Evolutionary conservation across 352 stramenopile genomes (phyloP), one percentile per base, ranked within the genome.

Genomic region (Phytophthora lateralis): DNA sequence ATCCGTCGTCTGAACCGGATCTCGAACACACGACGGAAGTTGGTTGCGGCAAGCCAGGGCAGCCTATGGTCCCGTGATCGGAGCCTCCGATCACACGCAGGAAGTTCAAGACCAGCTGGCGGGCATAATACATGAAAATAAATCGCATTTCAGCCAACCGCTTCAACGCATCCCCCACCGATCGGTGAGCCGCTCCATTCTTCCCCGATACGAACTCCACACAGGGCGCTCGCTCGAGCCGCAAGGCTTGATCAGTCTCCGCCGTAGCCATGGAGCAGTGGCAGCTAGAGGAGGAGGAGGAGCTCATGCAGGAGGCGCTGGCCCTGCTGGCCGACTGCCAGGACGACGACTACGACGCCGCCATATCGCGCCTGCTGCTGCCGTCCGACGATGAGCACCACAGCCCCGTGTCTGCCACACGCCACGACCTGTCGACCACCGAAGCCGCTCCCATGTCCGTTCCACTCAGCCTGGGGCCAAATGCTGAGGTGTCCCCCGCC

Each of bases 261-360:
- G 42, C 44, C 18, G 42, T 55, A 45, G 50, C 52, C 61, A 75
- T 75, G 67, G 67, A 72, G 57, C 67, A 69, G 52, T 57, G 53
- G 47, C 63, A 65, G 32, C 48, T 66, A 43, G 57, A 72, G 41
- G 69, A 71, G 48, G 70, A 73, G 41, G 66, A 69, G 56, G 61
- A 69, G 49, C 62, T 78, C 27, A 76, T 76, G 63, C 71, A 83
- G 39, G 71, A 78, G 41, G 71, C 73, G 24, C 66, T 83, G 45
- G 60, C 65, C n/a, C 52, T 83, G 43, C 54, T 83, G 32, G 63
- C 61, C 4, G 69, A 80, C 26, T 74, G 65, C 59, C 65, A 76
- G 24, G 69, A 66, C 37, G 55, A 64, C 41, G 53, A 58, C 21
- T 71, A 68, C 37, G 61, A 71, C 61, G 57, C 50, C 4, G 69